phyloP scores from a whole-genome alignment of 768 basidiomycete genomes.

The Suillus plorans region DNA sequence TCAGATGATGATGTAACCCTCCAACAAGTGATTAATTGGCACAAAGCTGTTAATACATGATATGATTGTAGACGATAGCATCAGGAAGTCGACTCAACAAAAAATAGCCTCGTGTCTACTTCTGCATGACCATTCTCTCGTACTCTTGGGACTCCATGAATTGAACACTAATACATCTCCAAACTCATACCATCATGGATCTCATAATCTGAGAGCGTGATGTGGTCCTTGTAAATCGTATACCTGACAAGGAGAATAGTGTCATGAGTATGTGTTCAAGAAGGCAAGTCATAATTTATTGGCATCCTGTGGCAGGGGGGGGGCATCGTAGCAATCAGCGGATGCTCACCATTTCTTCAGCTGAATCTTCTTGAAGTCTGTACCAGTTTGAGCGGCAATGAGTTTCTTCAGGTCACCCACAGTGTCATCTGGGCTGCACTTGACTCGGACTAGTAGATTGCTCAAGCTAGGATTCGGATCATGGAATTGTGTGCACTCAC shows the following conservation, averaged over 20 bases:
- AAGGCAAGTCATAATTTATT: background rate
- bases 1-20: background rate
- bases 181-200: conserved; percentile 92
- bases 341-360: conserved; percentile 90
- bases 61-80: background rate
- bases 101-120: background rate
- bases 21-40: background rate
- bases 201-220: conserved; percentile 89
- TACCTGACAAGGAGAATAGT: conserved; percentile 56
- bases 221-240: conserved; percentile 94
- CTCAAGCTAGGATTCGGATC: conserved; percentile 10
- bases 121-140: background rate
- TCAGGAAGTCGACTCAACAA: background rate
- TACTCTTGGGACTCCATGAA: background rate
- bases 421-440: conserved; percentile 93
- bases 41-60: background rate
- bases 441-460: conserved; percentile 78
- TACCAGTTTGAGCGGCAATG: conserved; percentile 95
- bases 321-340: background rate
- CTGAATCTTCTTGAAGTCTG: conserved; percentile 79
- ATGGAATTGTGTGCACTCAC: conserved; percentile 37
- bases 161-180: conserved; percentile 72
- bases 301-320: background rate
- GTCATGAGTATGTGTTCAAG: background rate
- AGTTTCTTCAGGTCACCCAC: conserved; percentile 97